Conservation (phyloP, 805 yeast species). For the Cyberlindnera veronae region DNA sequence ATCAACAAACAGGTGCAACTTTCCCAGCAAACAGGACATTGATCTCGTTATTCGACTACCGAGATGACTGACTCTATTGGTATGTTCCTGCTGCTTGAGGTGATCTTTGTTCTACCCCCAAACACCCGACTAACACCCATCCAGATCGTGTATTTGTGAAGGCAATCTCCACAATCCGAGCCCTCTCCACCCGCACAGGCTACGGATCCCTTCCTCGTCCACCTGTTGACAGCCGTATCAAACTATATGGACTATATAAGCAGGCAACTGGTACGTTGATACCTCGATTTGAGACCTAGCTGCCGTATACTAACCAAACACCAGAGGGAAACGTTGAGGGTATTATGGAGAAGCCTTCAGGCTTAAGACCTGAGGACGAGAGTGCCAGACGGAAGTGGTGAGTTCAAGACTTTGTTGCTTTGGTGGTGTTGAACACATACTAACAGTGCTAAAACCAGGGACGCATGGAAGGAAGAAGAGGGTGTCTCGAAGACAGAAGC, state of each 20-base stretch:
- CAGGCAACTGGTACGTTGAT: slow-evolving; percentile 56
- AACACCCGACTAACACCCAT: neutral
- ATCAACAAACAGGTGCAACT: neutral
- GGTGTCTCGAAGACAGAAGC: slow-evolving; percentile 71
- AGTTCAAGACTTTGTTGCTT: neutral
- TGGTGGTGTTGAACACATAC: neutral
- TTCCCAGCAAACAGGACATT: neutral
- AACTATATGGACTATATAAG: slow-evolving; percentile 77
- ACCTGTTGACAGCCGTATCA: slow-evolving; percentile 64
- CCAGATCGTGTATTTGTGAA: slow-evolving; percentile 74
- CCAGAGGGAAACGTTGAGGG: slow-evolving; percentile 69
- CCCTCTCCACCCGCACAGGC: slow-evolving; percentile 62
- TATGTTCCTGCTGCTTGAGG: slow-evolving; percentile 24
- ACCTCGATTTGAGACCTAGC: neutral
- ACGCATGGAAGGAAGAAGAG: slow-evolving; percentile 77
- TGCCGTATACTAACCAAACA: slow-evolving; percentile 1
- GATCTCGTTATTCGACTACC: neutral
- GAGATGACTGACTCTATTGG: slow-evolving; percentile 49
- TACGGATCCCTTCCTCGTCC: slow-evolving; percentile 70
- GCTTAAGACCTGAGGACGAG: slow-evolving; percentile 56
- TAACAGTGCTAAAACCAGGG: slow-evolving; percentile 27
- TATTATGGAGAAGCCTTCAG: slow-evolving; percentile 62
- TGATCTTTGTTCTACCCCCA: neutral
- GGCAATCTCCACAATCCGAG: slow-evolving; percentile 75
- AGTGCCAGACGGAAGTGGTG: slow-evolving; percentile 60